Conservation (phyloP, 78 protist species). For the Polysphondylium violaceum region DNA sequence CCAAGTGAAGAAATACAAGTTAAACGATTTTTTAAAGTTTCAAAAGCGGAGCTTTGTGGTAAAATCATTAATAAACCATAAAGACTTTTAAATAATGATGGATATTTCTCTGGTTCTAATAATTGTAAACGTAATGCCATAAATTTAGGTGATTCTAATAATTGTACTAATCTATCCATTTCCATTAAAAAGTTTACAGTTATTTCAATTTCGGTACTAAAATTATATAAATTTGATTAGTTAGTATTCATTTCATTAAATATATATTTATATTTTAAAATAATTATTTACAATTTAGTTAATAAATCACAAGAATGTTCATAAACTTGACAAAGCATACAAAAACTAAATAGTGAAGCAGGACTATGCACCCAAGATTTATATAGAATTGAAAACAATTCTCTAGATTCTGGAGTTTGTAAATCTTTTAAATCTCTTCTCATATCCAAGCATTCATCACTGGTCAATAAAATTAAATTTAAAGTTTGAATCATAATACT, state of each 20-base stretch:
- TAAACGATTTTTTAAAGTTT: conserved; percentile 76
- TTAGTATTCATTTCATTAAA: background rate
- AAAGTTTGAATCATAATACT: conserved; percentile 87
- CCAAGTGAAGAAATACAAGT: conserved; percentile 82
- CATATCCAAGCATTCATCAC: conserved; percentile 84
- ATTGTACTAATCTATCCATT: conserved; percentile 94
- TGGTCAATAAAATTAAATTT: conserved; percentile 89
- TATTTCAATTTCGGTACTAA: conserved; percentile 86
- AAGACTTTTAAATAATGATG: conserved; percentile 88
- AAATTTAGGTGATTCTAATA: conserved; percentile 97
- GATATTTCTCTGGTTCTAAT: conserved; percentile 84
- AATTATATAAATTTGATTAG: background rate
- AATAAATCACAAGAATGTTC: conserved; percentile 63
- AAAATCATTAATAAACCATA: conserved; percentile 98
- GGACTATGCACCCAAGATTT: conserved; percentile 78
- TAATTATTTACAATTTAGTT: conserved; percentile 41
- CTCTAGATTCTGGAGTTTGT: conserved; percentile 41
- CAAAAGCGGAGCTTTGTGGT: conserved; percentile 95
- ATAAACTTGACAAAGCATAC: conserved; percentile 79
- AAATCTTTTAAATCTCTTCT: conserved; percentile 52
- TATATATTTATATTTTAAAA: background rate
- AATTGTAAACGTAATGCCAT: conserved; percentile 82
- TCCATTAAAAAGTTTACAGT: conserved; percentile 93
- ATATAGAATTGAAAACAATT: conserved; percentile 77
- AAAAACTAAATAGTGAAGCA: conserved; percentile 74